A percentile compares a stretch with the other conserved stretches of the same genome.
Conservation (phyloP, 140 eudicot genomes). For the Ambrosia hybrid region DNA sequence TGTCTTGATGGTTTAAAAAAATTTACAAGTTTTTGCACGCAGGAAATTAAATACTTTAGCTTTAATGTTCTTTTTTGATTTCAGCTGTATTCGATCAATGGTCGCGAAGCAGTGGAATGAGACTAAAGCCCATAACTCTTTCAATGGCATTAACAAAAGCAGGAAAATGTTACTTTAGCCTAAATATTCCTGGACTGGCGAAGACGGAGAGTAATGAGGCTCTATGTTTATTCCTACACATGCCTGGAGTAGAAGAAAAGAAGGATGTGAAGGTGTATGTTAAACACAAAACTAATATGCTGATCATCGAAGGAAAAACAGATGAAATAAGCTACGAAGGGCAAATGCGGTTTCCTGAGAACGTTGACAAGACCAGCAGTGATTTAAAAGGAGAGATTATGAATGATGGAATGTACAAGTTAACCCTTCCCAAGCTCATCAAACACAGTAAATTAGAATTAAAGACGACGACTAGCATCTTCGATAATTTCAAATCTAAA, state of each 20-base stretch:
- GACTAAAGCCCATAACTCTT: background rate
- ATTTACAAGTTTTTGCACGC: no score
- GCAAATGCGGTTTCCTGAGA: background rate
- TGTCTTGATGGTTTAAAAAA: no score
- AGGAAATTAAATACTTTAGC: no score
- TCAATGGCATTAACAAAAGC: background rate
- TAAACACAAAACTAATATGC: background rate
- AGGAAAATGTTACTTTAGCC: background rate
- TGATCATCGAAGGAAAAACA: background rate
- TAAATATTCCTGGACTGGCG: background rate
- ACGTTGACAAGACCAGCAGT: background rate
- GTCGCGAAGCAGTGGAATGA: background rate
- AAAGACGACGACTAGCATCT: background rate
- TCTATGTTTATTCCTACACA: background rate
- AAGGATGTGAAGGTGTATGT: background rate
- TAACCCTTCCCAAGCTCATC: constrained; percentile 1
- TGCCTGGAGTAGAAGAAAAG: background rate
- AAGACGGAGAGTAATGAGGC: background rate
- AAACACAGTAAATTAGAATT: background rate
- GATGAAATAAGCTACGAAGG: background rate
- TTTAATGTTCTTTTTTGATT: no score
- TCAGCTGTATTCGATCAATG: background rate
- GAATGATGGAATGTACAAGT: background rate
- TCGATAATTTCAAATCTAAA: background rate
- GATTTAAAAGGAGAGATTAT: background rate